Evolutionary conservation across 805 yeast species (phyloP).

Genomic region (Nakazawaea ambrosiae): DNA sequence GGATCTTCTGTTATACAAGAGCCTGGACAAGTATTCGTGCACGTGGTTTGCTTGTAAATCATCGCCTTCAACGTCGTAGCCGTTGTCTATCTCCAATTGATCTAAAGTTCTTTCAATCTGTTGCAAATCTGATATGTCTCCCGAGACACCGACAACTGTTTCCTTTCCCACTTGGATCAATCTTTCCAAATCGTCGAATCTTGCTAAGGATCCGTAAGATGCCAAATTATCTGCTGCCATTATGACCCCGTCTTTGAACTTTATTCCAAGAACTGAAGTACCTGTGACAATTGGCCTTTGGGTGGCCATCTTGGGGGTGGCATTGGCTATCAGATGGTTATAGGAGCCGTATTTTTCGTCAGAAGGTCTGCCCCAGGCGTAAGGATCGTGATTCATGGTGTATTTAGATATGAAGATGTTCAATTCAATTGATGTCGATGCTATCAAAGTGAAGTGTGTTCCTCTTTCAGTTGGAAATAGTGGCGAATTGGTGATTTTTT

Average conservation of each 20-base stretch:
- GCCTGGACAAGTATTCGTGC: slow-evolving; percentile 78
- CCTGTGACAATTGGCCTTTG: slow-evolving; percentile 96
- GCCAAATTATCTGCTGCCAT: slow-evolving; percentile 94
- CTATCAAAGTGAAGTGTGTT: too few species aligned
- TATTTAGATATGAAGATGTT: not conserved
- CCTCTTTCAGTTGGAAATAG: not conserved
- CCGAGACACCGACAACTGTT: slow-evolving; percentile 88
- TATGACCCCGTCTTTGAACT: slow-evolving; percentile 83
- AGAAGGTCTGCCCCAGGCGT: slow-evolving; percentile 92
- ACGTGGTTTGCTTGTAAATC: slow-evolving; percentile 76
- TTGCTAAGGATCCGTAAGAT: slow-evolving; percentile 87
- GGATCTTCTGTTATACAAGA: slow-evolving; percentile 80
- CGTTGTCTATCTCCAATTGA: slow-evolving; percentile 70
- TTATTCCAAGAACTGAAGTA: slow-evolving; percentile 88
- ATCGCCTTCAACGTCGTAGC: slow-evolving; percentile 66
- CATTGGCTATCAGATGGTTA: slow-evolving; percentile 66
- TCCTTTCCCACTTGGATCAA: slow-evolving; percentile 75
- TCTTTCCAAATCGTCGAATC: slow-evolving; percentile 82
- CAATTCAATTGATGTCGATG: not conserved
- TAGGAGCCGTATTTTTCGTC: slow-evolving; percentile 77
- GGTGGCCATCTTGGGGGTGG: slow-evolving; percentile 73
- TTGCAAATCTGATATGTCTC: slow-evolving; percentile 93
- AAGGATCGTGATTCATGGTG: slow-evolving; percentile 93
- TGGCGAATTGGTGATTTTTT: slow-evolving; percentile 4
- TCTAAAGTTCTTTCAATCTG: slow-evolving; percentile 68